These are phyloP conservation scores for Piper betle DNA, from an alignment of 164 flowering plant species.

Conservation along the genomic window DNA sequence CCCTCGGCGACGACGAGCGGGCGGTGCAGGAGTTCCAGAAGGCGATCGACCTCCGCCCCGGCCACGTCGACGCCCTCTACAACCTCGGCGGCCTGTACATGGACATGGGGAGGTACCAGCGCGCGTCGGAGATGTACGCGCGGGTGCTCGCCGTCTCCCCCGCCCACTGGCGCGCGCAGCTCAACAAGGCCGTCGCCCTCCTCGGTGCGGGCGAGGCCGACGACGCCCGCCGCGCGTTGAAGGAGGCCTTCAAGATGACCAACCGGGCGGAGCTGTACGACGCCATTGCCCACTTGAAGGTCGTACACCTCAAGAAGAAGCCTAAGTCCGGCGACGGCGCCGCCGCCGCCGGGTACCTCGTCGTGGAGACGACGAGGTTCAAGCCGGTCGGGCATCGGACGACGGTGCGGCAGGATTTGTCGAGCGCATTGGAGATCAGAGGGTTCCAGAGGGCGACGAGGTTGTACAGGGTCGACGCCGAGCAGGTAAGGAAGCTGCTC, in stretches of 20 bases:
- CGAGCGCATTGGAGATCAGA: slow-evolving; percentile 69
- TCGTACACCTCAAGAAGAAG: slow-evolving; percentile 64
- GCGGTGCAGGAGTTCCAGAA: slow-evolving; percentile 95
- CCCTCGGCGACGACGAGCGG: slow-evolving; percentile 82
- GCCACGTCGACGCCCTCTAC: slow-evolving; percentile 91
- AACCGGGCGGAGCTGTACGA: slow-evolving; percentile 93
- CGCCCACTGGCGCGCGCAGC: slow-evolving; percentile 93
- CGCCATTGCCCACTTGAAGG: slow-evolving; percentile 83
- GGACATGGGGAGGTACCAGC: slow-evolving; percentile 91
- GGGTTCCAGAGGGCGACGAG: slow-evolving; percentile 82
- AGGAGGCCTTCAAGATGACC: slow-evolving; percentile 94
- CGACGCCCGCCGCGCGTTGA: slow-evolving; percentile 81
- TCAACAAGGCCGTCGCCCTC: slow-evolving; percentile 87
- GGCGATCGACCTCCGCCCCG: slow-evolving; percentile 94
- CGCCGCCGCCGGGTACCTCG: slow-evolving; percentile 46
- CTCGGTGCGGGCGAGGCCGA: slow-evolving; percentile 92
- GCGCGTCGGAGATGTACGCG: slow-evolving; percentile 97
- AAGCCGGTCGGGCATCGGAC: slow-evolving; percentile 60
- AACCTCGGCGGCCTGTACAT: slow-evolving; percentile 88
- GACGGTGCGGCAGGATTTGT: slow-evolving; percentile 51
- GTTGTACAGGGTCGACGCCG: slow-evolving; percentile 62
- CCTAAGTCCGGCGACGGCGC: slow-evolving; percentile 20
- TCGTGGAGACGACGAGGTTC: slow-evolving; percentile 63
- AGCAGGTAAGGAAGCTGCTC: slow-evolving; percentile 73
- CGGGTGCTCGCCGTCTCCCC: slow-evolving; percentile 91